Evolutionary conservation across 352 stramenopile genomes (phyloP).

Genomic region (Globisporangium spinosum): DNA sequence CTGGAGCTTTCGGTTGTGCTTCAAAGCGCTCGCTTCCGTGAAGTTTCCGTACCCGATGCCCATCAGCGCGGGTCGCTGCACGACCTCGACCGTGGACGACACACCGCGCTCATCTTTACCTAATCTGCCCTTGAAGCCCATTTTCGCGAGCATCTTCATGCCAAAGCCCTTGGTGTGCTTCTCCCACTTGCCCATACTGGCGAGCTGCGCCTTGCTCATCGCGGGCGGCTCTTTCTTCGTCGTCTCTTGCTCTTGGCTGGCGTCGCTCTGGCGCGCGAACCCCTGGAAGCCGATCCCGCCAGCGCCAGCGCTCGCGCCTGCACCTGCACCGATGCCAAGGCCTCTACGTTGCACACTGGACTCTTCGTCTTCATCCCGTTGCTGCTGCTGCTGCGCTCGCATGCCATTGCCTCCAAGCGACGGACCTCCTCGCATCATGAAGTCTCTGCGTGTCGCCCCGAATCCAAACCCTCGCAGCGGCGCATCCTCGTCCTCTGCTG

Average conservation of each 20-base stretch:
- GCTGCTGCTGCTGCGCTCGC: background rate
- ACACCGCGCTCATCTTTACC: conserved; percentile 92
- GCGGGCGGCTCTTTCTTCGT: conserved; percentile 15
- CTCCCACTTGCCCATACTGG: conserved; percentile 66
- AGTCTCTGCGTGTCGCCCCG: conserved; percentile 11
- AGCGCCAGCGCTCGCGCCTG: background rate
- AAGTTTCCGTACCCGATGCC: conserved; percentile 94
- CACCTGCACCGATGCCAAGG: background rate
- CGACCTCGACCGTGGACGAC: conserved; percentile 91
- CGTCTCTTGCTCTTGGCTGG: conserved; percentile 15
- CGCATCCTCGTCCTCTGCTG: background rate
- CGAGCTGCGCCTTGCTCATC: conserved; percentile 17
- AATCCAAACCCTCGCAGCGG: conserved; percentile 4
- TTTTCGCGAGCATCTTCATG: conserved; percentile 94
- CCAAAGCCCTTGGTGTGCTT: conserved; percentile 97
- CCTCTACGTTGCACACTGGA: background rate
- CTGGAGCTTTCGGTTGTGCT: conserved; percentile 91
- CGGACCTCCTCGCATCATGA: conserved; percentile 2
- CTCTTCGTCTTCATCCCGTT: background rate
- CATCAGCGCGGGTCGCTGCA: conserved; percentile 89
- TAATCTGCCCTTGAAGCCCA: conserved; percentile 93
- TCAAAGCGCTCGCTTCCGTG: conserved; percentile 90
- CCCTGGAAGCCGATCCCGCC: conserved; percentile 3
- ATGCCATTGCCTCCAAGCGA: background rate
- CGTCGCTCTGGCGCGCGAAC: background rate